Conservation (phyloP, 805 yeast species). For the Jamesozyma spencerorum region DNA sequence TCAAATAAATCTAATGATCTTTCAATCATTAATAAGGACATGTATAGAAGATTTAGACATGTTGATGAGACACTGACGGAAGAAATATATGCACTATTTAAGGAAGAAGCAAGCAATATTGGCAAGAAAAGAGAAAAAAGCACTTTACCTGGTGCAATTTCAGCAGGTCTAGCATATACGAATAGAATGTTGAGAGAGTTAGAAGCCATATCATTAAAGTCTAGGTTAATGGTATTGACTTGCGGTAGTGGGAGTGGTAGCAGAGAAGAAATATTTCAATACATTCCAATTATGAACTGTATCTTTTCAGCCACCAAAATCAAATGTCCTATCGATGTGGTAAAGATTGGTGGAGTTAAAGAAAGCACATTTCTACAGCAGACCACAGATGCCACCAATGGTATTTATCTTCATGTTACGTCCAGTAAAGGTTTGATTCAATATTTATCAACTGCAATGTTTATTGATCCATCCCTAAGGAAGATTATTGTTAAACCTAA, state of each 20-base stretch:
- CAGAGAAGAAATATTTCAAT: slow-evolving; percentile 69
- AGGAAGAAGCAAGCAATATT: slow-evolving; percentile 22
- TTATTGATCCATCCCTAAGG: slow-evolving; percentile 77
- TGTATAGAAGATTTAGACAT: slow-evolving; percentile 77
- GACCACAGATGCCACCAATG: slow-evolving; percentile 90
- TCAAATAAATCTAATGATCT: slow-evolving; percentile 10
- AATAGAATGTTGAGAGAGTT: slow-evolving; percentile 53
- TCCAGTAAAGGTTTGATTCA: slow-evolving; percentile 74
- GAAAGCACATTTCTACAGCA: slow-evolving; percentile 85
- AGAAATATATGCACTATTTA: slow-evolving; percentile 43
- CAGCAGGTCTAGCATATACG: slow-evolving; percentile 72
- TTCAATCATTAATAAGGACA: slow-evolving; percentile 41
- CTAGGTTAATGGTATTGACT: slow-evolving; percentile 51
- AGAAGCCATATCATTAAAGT: slow-evolving; percentile 39
- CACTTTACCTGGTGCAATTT: slow-evolving; percentile 66
- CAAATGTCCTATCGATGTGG: slow-evolving; percentile 83
- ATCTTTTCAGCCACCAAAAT: slow-evolving; percentile 93
- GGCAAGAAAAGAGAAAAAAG: slow-evolving; percentile 34
- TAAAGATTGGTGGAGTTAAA: slow-evolving; percentile 46
- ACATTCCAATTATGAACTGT: slow-evolving; percentile 89
- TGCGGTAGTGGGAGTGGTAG: slow-evolving; percentile 38
- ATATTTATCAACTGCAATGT: slow-evolving; percentile 70
- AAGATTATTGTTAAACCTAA: slow-evolving; percentile 74
- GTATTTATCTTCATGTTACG: slow-evolving; percentile 64
- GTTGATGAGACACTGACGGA: slow-evolving; percentile 67